A percentile compares a stretch with the other conserved stretches of the same genome.
Evolutionary conservation across 2,329 filamentous ascomycete species (phyloP).

Genomic region (Trichoderma sp.): DNA sequence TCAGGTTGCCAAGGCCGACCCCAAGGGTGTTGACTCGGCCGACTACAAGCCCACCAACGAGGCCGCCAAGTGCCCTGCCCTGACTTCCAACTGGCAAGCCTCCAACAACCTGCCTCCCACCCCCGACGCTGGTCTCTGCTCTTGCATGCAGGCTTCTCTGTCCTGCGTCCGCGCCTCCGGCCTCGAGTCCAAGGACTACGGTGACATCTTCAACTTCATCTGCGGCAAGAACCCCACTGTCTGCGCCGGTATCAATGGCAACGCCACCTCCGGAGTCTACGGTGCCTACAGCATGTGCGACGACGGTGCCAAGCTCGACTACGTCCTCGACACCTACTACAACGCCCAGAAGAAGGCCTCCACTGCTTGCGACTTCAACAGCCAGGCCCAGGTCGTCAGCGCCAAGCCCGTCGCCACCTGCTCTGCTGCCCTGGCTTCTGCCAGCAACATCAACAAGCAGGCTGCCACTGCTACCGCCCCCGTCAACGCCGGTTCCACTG

Average conservation of each 20-base stretch:
- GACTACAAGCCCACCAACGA: conserved; percentile 76
- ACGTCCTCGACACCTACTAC: conserved; percentile 75
- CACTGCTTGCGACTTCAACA: conserved; percentile 70
- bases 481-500: conserved; percentile 27
- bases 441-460: conserved; percentile 57
- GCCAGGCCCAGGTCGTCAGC: conserved; percentile 60
- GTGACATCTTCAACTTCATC: conserved; percentile 71
- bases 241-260: conserved; percentile 69
- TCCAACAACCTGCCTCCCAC: conserved; percentile 73
- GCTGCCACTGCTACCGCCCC: conserved; percentile 50
- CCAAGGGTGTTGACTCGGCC: conserved; percentile 64
- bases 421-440: conserved; percentile 59
- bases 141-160: conserved; percentile 79
- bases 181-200: conserved; percentile 61
- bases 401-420: conserved; percentile 55
- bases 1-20: conserved; percentile 67
- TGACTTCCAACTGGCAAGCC: conserved; percentile 64
- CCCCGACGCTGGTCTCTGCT: conserved; percentile 77
- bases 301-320: conserved; percentile 69
- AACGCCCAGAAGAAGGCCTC: conserved; percentile 53
- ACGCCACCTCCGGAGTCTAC: conserved; percentile 68
- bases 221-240: conserved; percentile 60
- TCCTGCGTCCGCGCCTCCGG: conserved; percentile 66
- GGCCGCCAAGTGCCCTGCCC: conserved; percentile 69
- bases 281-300: conserved; percentile 80